Percentiles rank a stretch among this genome's conserved stretches.
These are phyloP conservation scores for Clonostachys rhizophaga DNA, from an alignment of 2,329 filamentous ascomycete species.

Conservation along the genomic window DNA sequence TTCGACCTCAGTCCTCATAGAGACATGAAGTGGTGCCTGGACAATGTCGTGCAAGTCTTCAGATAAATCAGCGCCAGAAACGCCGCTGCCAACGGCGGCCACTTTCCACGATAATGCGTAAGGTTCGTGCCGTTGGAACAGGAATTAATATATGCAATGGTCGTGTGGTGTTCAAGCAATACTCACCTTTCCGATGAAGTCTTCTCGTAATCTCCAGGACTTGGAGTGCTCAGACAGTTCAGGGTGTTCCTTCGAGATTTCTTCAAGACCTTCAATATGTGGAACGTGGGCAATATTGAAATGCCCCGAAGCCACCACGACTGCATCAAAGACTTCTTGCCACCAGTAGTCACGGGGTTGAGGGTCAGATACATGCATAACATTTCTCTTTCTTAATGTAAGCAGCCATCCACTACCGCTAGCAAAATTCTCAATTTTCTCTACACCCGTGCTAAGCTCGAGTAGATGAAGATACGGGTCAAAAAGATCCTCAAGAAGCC, in stretches of 20 bases:
- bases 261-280: conserved; percentile 38
- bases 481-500: too few species aligned
- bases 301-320: conserved; percentile 56
- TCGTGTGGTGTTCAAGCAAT: too few species aligned
- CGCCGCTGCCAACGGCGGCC: conserved; percentile 58
- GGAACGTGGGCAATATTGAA: conserved; percentile 56
- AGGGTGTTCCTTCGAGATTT: conserved; percentile 35
- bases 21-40: conserved; percentile 39
- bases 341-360: conserved; percentile 52
- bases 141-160: not conserved
- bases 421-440: too few species aligned
- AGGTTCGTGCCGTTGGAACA: too few species aligned
- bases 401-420: too few species aligned
- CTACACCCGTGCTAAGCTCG: too few species aligned
- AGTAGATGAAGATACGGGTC: too few species aligned
- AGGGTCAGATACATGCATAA: conserved; percentile 9
- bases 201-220: conserved; percentile 40
- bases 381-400: too few species aligned
- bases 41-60: conserved; percentile 43
- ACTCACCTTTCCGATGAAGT: conserved; percentile 38
- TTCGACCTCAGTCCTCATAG: too few species aligned
- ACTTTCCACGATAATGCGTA: conserved; percentile 34
- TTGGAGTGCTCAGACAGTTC: conserved; percentile 52
- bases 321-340: conserved; percentile 56
- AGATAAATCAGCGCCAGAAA: conserved; percentile 59